Evolutionary conservation across 805 yeast species (phyloP).

Genomic region (Lachancea cidri): DNA sequence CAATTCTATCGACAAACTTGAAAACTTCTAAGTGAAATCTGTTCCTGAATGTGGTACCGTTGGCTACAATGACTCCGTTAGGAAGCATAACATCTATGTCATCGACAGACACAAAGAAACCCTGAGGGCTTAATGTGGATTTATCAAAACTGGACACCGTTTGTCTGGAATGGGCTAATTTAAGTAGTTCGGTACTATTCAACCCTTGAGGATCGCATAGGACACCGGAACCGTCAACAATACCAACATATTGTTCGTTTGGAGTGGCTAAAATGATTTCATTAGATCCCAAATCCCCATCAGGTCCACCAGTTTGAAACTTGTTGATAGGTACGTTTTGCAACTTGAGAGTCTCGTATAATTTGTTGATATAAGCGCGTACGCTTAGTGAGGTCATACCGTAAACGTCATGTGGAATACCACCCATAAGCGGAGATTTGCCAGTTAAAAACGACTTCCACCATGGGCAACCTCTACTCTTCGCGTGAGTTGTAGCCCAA

Average conservation of each 20-base stretch:
- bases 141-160: conserved; percentile 69
- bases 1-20: conserved; percentile 59
- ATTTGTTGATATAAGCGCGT: conserved; percentile 82
- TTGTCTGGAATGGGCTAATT: conserved; percentile 71
- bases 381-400: conserved; percentile 98
- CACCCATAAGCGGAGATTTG: conserved; percentile 85
- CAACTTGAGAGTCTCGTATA: conserved; percentile 72
- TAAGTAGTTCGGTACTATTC: conserved; percentile 68
- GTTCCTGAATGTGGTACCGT: conserved; percentile 89
- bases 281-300: conserved; percentile 95
- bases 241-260: conserved; percentile 76
- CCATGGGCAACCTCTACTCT: conserved; percentile 88
- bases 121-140: conserved; percentile 61
- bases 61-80: conserved; percentile 62
- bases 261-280: conserved; percentile 78
- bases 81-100: conserved; percentile 78
- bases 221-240: conserved; percentile 96
- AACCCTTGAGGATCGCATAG: conserved; percentile 88
- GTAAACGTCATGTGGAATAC: conserved; percentile 96
- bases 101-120: conserved; percentile 81
- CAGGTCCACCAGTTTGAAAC: conserved; percentile 98
- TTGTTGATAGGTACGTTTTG: conserved; percentile 58
- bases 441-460: conserved; percentile 99
- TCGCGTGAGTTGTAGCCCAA: conserved; percentile 97
- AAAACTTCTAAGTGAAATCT: conserved; percentile 74